These are phyloP conservation scores for Lecanosticta acicola DNA, from an alignment of 2,329 filamentous ascomycete species.

Conservation along the genomic window DNA sequence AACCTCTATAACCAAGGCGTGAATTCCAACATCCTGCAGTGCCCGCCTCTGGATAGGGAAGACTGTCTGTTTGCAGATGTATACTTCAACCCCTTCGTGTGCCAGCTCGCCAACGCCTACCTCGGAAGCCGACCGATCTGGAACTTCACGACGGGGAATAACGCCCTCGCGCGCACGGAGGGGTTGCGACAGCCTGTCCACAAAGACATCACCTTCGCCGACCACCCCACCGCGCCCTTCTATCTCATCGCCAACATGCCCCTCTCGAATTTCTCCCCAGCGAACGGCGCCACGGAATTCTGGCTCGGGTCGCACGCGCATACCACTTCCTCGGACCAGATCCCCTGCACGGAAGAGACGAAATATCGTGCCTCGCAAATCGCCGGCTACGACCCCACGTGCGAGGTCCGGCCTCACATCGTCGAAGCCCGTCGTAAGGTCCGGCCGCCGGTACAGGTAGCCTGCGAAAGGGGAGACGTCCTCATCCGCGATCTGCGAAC, in stretches of 20 bases:
- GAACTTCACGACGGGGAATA: constrained; percentile 41
- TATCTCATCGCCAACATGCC: constrained; percentile 52
- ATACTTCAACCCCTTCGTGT: constrained; percentile 40
- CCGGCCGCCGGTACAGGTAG: constrained; percentile 47
- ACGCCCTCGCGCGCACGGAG: constrained; percentile 34
- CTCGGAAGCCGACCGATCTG: constrained; percentile 38
- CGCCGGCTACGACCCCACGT: too few species aligned
- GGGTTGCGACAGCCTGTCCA: constrained; percentile 50
- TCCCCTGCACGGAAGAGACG: too few species aligned
- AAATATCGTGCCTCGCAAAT: constrained; percentile 48
- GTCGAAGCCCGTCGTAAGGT: constrained; percentile 37
- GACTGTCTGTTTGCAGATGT: constrained; percentile 35
- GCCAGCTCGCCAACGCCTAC: constrained; percentile 40
- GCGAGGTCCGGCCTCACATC: too few species aligned
- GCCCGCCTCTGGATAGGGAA: constrained; percentile 33
- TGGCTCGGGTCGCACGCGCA: constrained; percentile 55
- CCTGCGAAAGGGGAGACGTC: constrained; percentile 51
- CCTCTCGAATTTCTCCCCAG: constrained; percentile 46
- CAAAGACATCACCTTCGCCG: constrained; percentile 54
- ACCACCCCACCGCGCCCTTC: constrained; percentile 52
- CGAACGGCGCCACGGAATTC: constrained; percentile 54
- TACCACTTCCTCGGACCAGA: too few species aligned
- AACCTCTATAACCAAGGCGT: constrained; percentile 34
- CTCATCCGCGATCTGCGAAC: constrained; percentile 55
- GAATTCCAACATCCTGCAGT: constrained; percentile 39